Conservation (phyloP, 768 basidiomycete genomes). For the Mycena sanguinolenta region DNA sequence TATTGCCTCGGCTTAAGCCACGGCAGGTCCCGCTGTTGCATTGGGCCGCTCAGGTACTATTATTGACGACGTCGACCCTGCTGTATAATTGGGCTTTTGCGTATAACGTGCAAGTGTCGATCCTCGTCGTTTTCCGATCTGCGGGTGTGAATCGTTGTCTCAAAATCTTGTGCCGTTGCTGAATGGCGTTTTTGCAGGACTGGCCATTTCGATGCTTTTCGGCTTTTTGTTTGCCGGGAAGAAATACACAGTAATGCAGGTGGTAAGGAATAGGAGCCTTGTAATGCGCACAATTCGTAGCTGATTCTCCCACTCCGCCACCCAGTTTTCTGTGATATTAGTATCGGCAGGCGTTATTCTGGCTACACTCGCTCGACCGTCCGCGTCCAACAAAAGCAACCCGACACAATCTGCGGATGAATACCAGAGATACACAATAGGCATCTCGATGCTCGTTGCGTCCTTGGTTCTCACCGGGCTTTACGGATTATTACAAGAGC, state of each 20-base stretch:
- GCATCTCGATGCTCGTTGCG: slow-evolving; percentile 76
- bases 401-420: slow-evolving; percentile 47
- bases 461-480: slow-evolving; percentile 78
- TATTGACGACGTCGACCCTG: slow-evolving; percentile 75
- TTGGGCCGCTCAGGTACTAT: slow-evolving; percentile 80
- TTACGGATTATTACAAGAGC: slow-evolving; percentile 82
- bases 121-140: slow-evolving; percentile 89
- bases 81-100: slow-evolving; percentile 89
- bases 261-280: slow-evolving; percentile 57
- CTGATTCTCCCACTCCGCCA: background rate
- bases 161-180: slow-evolving; percentile 15
- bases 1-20: slow-evolving; percentile 69
- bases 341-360: slow-evolving; percentile 81
- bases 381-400: slow-evolving; percentile 36
- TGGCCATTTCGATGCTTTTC: slow-evolving; percentile 83
- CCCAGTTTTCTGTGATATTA: slow-evolving; percentile 71
- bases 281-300: background rate
- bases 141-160: slow-evolving; percentile 62
- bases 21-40: slow-evolving; percentile 75
- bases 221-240: slow-evolving; percentile 72
- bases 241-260: slow-evolving; percentile 70
- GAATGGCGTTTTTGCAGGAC: slow-evolving; percentile 55
- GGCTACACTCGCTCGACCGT: slow-evolving; percentile 76
- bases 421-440: slow-evolving; percentile 65
- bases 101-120: slow-evolving; percentile 79